Percentiles rank a stretch among this genome's conserved stretches.
Conservation (phyloP, 2,329 filamentous ascomycete genomes). For the Beauveria asiatica region DNA sequence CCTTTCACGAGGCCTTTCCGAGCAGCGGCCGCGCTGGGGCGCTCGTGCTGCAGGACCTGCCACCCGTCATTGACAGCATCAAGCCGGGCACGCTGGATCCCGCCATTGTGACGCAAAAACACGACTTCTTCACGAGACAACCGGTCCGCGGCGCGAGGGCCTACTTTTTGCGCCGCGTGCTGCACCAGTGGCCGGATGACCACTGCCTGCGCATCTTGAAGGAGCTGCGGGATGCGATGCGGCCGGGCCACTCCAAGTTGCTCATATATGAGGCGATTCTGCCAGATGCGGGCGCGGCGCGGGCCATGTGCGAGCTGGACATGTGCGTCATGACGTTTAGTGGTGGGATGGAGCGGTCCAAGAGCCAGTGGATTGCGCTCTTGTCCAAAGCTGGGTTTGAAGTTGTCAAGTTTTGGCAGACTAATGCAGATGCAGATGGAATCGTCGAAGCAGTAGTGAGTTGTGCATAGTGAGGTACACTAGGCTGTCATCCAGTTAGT, state of each 20-base stretch:
- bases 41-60: constrained; percentile 23
- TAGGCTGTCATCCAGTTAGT: no score
- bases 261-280: constrained; percentile 23
- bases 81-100: constrained; percentile 13
- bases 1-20: constrained; percentile 18
- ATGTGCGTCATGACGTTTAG: constrained; percentile 17
- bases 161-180: constrained; percentile 19
- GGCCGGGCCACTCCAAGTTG: constrained; percentile 21
- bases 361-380: constrained; percentile 14
- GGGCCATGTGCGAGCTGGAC: constrained; percentile 14
- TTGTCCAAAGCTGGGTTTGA: constrained; percentile 14
- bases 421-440: background rate
- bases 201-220: constrained; percentile 15
- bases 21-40: constrained; percentile 7
- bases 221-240: constrained; percentile 14
- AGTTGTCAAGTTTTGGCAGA: constrained; percentile 2
- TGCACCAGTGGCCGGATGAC: constrained; percentile 20
- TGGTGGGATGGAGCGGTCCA: constrained; percentile 15
- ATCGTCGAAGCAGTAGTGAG: background rate
- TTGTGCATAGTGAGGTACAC: background rate
- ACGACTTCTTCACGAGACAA: constrained; percentile 28
- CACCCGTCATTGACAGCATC: constrained; percentile 16
- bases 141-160: constrained; percentile 22
- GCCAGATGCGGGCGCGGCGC: constrained; percentile 11
- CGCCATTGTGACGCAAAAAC: constrained; percentile 20